Evolutionary conservation across 192 early-diverging fungal species (phyloP).

Genomic region (Phlyctochytrium planicorne): DNA sequence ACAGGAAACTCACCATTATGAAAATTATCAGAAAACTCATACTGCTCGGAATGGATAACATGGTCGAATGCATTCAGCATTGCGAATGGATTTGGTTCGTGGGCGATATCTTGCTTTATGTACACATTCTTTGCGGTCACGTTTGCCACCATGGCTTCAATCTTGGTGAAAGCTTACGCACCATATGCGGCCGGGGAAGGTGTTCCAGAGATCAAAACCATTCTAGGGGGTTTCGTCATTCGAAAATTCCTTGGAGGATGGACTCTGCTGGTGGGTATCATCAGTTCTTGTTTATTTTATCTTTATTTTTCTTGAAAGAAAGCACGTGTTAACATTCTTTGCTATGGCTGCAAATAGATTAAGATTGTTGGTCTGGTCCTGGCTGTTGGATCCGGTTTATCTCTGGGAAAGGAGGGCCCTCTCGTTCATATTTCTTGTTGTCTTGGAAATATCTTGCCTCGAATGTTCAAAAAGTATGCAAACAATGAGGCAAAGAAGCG

Average conservation of each 20-base stretch:
- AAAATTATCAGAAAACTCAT: constrained; percentile 13
- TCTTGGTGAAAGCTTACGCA: constrained; percentile 44
- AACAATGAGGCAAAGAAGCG: constrained; percentile 69
- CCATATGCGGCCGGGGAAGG: constrained; percentile 73
- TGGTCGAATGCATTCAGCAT: constrained; percentile 30
- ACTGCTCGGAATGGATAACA: constrained; percentile 38
- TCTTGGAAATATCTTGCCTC: constrained; percentile 82
- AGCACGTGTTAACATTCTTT: background rate
- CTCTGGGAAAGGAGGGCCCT: constrained; percentile 74
- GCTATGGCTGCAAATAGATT: constrained; percentile 28
- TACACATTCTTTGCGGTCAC: constrained; percentile 32
- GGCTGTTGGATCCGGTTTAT: constrained; percentile 46
- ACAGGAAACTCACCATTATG: background rate
- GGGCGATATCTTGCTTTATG: constrained; percentile 32
- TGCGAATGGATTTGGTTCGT: constrained; percentile 7
- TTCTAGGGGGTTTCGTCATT: constrained; percentile 96
- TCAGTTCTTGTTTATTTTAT: background rate
- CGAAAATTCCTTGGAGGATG: constrained; percentile 85
- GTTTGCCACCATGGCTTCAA: constrained; percentile 36
- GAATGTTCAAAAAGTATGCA: constrained; percentile 76
- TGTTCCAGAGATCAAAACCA: constrained; percentile 92
- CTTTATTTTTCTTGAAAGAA: background rate
- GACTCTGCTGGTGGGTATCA: constrained; percentile 70
- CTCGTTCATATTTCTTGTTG: constrained; percentile 95
- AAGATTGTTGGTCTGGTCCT: constrained; percentile 80